Percentiles rank a stretch among this genome's conserved stretches.
These are phyloP conservation scores for Torrubiellomyces zombiae DNA, from an alignment of 2,329 filamentous ascomycete species.

Conservation along the genomic window DNA sequence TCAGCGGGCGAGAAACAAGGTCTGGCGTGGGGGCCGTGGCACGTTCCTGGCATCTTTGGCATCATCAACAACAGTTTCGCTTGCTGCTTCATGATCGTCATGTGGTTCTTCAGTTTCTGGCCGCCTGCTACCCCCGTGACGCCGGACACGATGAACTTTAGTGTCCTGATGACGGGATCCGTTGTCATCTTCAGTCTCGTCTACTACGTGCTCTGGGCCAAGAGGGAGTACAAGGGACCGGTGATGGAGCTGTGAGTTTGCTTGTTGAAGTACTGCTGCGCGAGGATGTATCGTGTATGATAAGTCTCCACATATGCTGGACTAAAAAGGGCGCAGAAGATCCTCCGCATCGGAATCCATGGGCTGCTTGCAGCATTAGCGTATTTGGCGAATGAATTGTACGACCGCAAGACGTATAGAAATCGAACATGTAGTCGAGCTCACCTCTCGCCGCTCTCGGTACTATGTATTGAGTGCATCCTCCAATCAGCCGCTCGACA, in stretches of 20 bases:
- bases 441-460: too few relatives aligned
- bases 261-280: too few relatives aligned
- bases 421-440: too few relatives aligned
- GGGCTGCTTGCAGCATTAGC: too few relatives aligned
- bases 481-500: too few relatives aligned
- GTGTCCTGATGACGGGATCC: slow-evolving; percentile 24
- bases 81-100: slow-evolving; percentile 33
- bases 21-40: slow-evolving; percentile 37
- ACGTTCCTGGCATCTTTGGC: slow-evolving; percentile 30
- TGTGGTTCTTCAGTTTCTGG: slow-evolving; percentile 41
- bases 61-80: slow-evolving; percentile 37
- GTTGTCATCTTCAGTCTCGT: slow-evolving; percentile 26
- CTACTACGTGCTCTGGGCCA: slow-evolving; percentile 27
- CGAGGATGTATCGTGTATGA: too few relatives aligned
- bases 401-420: too few relatives aligned
- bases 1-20: slow-evolving; percentile 8
- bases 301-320: too few relatives aligned
- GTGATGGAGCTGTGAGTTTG: slow-evolving; percentile 13
- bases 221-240: slow-evolving; percentile 28
- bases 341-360: too few relatives aligned
- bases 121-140: slow-evolving; percentile 15
- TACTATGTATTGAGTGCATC: too few relatives aligned
- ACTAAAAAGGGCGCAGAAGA: too few relatives aligned
- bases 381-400: too few relatives aligned
- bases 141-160: slow-evolving; percentile 27